phyloP scores from a whole-genome alignment of 768 basidiomycete species.

The Filobasidium wieringae region DNA sequence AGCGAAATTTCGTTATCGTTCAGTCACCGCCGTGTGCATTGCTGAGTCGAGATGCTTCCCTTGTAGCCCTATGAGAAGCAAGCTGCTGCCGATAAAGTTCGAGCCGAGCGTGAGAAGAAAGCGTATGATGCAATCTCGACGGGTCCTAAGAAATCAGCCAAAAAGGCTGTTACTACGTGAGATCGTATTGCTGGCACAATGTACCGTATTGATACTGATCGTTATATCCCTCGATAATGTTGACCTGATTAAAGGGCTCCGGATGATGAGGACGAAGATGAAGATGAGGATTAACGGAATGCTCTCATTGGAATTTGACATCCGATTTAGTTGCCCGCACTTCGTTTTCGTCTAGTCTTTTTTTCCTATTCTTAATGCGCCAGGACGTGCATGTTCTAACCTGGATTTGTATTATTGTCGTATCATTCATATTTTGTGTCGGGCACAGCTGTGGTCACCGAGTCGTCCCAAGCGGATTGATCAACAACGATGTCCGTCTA shows the following conservation, averaged over 20 bases:
- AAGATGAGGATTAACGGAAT: background rate
- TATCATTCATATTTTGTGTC: no score
- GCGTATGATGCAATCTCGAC: constrained; percentile 23
- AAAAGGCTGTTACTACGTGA: background rate
- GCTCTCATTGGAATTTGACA: constrained; percentile 15
- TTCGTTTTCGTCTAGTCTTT: background rate
- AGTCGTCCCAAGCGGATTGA: no score
- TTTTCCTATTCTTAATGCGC: no score
- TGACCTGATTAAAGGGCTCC: no score
- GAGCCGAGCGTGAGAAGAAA: constrained; percentile 62
- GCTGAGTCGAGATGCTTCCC: background rate
- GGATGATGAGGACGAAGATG: background rate
- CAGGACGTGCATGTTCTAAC: no score
- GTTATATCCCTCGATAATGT: no score
- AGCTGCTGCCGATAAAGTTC: constrained; percentile 72
- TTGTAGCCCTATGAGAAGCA: constrained; percentile 72
- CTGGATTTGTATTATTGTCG: no score
- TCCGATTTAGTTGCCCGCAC: background rate
- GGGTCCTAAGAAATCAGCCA: background rate
- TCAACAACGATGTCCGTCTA: no score
- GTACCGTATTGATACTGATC: no score
- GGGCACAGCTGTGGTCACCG: no score
- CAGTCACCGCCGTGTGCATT: background rate
- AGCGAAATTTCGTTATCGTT: constrained; percentile 12
- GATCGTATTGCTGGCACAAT: no score